Percentiles rank a stretch among this genome's conserved stretches.
These are phyloP conservation scores for Nepenthes gracilis DNA, from an alignment of 148 eudicot genomes.

Conservation along the genomic window DNA sequence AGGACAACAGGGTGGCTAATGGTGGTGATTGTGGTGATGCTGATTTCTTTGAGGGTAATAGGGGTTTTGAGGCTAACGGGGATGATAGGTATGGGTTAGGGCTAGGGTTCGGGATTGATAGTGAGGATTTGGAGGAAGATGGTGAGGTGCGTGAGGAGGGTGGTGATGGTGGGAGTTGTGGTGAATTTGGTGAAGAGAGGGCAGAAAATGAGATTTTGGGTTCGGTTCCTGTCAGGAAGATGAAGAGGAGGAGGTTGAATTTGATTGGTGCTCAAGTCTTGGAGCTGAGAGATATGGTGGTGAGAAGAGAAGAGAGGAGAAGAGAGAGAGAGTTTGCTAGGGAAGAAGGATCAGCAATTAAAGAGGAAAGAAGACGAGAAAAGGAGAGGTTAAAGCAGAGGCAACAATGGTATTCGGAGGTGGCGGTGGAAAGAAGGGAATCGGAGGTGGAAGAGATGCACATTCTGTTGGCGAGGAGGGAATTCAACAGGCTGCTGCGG, in stretches of 20 bases:
- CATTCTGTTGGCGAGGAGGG: slow-evolving; percentile 43
- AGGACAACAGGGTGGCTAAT: slow-evolving; percentile 16
- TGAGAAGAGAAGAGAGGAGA: slow-evolving; percentile 56
- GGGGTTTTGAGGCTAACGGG: slow-evolving; percentile 23
- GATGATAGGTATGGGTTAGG: slow-evolving; percentile 27
- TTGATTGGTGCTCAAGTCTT: slow-evolving; percentile 44
- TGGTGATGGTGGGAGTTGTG: slow-evolving; percentile 10
- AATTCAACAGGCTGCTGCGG: slow-evolving; percentile 29
- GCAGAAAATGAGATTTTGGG: slow-evolving; percentile 20
- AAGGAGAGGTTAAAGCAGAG: slow-evolving; percentile 27
- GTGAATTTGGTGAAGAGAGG: slow-evolving; percentile 14
- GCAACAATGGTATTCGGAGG: slow-evolving; percentile 25
- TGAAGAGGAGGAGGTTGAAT: slow-evolving; percentile 34
- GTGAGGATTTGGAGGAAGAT: slow-evolving; percentile 37
- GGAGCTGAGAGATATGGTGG: slow-evolving; percentile 46
- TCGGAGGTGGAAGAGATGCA: slow-evolving; percentile 54
- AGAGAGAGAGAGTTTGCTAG: slow-evolving; percentile 46
- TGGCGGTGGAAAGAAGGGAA: slow-evolving; percentile 23
- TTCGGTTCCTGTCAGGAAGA: slow-evolving; percentile 17
- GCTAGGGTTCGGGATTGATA: slow-evolving; percentile 32
- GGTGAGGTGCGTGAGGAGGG: slow-evolving; percentile 19
- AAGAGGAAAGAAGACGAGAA: slow-evolving; percentile 23
- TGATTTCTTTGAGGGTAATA: slow-evolving; percentile 3
- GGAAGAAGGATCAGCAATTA: slow-evolving; percentile 32
- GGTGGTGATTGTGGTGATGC: slow-evolving; percentile 9